phyloP scores from a whole-genome alignment of 495 filamentous ascomycete genomes.

The Tirmania nivea region DNA sequence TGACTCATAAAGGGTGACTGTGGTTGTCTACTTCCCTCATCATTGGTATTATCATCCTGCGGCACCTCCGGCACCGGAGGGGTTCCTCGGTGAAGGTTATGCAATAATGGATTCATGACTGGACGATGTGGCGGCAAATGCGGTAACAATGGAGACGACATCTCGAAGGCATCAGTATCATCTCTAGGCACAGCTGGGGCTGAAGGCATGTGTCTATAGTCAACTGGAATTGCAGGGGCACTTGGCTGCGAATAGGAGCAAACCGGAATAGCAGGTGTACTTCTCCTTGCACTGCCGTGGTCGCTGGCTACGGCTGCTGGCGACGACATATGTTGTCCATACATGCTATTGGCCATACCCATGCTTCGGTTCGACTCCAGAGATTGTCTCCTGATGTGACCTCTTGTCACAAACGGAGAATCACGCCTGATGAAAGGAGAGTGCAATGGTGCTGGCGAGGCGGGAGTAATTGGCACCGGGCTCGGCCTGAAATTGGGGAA shows the following conservation, averaged over 20 bases:
- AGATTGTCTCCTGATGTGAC: not conserved
- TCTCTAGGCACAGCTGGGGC: not conserved
- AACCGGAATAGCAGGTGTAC: not conserved
- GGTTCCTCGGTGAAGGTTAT: not conserved
- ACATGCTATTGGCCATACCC: not conserved
- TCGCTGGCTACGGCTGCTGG: not conserved
- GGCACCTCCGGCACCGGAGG: not conserved
- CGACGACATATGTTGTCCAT: not conserved
- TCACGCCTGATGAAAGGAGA: not conserved
- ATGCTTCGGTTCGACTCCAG: not conserved
- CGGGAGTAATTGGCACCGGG: not conserved
- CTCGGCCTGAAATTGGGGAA: not conserved
- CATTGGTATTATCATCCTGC: not conserved
- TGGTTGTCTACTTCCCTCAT: too few species aligned
- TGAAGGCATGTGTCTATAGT: not conserved
- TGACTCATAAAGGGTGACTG: too few species aligned
- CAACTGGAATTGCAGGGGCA: not conserved
- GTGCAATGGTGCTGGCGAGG: not conserved
- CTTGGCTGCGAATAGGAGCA: not conserved
- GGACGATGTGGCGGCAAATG: not conserved
- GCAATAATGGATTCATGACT: not conserved
- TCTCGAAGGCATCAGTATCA: not conserved
- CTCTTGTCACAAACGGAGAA: too few species aligned
- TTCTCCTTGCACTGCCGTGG: not conserved
- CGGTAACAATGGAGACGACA: not conserved